phyloP scores from a whole-genome alignment of 2,329 filamentous ascomycete genomes.

The Leptodontidium sp. region DNA sequence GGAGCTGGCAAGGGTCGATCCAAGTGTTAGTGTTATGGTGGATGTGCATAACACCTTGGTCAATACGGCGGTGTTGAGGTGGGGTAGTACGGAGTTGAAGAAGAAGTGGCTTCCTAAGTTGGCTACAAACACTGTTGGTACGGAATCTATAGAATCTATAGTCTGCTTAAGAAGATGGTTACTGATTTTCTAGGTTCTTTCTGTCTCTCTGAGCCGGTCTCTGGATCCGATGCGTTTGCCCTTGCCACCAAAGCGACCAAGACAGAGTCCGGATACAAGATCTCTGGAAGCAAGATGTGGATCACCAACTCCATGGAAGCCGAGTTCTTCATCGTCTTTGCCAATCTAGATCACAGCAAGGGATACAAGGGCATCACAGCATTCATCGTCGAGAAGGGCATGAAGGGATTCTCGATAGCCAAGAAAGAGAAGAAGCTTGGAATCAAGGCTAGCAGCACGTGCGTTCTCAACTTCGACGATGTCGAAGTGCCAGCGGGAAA shows the following conservation, averaged over 20 bases:
- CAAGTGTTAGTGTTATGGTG: conserved; percentile 91
- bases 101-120: conserved; percentile 89
- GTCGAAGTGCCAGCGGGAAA: conserved; percentile 89
- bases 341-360: conserved; percentile 89
- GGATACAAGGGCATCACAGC: conserved; percentile 98
- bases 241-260: conserved; percentile 89
- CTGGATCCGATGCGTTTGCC: conserved; percentile 95
- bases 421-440: conserved; percentile 99
- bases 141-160: background rate
- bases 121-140: conserved; percentile 83
- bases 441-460: conserved; percentile 94
- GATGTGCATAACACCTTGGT: conserved; percentile 99
- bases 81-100: conserved; percentile 78
- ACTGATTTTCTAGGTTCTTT: conserved; percentile 68
- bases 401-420: conserved; percentile 88
- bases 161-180: background rate
- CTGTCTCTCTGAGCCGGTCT: conserved; percentile 90
- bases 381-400: conserved; percentile 92
- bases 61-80: conserved; percentile 91
- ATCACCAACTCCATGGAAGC: conserved; percentile 98
- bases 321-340: conserved; percentile 96
- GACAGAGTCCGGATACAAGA: conserved; percentile 82
- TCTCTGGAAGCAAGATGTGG: conserved; percentile 98
- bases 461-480: conserved; percentile 97
- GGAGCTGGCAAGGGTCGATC: conserved; percentile 92